A percentile compares a stretch with the other conserved stretches of the same genome.
These are phyloP conservation scores for Trichoderma citrinoviride DNA, from an alignment of 2,329 filamentous ascomycete species.

Conservation along the genomic window DNA sequence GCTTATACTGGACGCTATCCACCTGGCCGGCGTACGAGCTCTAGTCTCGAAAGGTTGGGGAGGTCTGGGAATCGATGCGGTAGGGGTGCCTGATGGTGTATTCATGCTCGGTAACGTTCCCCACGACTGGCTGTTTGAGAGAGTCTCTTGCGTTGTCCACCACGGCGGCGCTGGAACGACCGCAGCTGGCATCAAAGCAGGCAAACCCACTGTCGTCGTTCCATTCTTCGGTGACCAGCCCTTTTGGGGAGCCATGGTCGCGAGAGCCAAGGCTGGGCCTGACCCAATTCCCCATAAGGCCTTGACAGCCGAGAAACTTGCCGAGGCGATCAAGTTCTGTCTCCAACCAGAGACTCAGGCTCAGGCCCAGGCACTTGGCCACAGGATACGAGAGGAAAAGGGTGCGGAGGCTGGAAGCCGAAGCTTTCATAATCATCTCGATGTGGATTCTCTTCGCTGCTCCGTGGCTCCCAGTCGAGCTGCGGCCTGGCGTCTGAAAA, in stretches of 20 bases:
- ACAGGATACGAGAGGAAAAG: slow-evolving; percentile 63
- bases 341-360: slow-evolving; percentile 58
- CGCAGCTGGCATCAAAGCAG: slow-evolving; percentile 77
- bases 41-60: slow-evolving; percentile 88
- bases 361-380: slow-evolving; percentile 57
- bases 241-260: slow-evolving; percentile 78
- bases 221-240: slow-evolving; percentile 86
- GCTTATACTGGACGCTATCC: slow-evolving; percentile 69
- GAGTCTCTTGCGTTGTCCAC: slow-evolving; percentile 78
- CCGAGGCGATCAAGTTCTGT: slow-evolving; percentile 60
- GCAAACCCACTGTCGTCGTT: slow-evolving; percentile 76
- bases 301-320: slow-evolving; percentile 64
- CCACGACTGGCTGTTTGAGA: slow-evolving; percentile 85
- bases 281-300: slow-evolving; percentile 66
- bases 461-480: slow-evolving; percentile 63
- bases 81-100: slow-evolving; percentile 69
- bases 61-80: slow-evolving; percentile 69
- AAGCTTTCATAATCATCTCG: slow-evolving; percentile 69
- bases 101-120: slow-evolving; percentile 84
- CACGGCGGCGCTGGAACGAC: slow-evolving; percentile 88
- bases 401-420: slow-evolving; percentile 62
- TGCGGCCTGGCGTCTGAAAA: slow-evolving; percentile 72
- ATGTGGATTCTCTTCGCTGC: slow-evolving; percentile 66
- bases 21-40: slow-evolving; percentile 66
- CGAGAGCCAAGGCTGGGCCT: slow-evolving; percentile 69